phyloP scores from a whole-genome alignment of 192 early-diverging fungal species.

The Bifiguratus adelaidae region DNA sequence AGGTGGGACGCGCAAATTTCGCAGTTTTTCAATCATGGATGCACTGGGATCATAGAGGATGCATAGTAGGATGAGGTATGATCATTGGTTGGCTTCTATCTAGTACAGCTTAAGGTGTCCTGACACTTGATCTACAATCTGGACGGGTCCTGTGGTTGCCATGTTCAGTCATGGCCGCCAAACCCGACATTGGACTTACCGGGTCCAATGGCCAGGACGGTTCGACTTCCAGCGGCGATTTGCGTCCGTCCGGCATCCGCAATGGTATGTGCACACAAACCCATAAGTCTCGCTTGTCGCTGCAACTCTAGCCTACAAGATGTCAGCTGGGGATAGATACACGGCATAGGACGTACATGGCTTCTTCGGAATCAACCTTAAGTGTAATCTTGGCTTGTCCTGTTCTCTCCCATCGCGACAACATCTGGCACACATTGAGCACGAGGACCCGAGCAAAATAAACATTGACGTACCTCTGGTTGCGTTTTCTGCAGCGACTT shows the following conservation, averaged over 20 bases:
- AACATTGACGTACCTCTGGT: constrained; percentile 23
- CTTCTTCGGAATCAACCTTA: constrained; percentile 63
- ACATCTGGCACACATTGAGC: constrained; percentile 14
- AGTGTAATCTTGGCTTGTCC: constrained; percentile 85
- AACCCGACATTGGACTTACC: constrained; percentile 22
- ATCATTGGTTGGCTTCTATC: too few species aligned
- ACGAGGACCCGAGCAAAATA: constrained; percentile 1
- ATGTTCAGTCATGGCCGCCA: neutral
- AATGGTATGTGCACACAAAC: constrained; percentile 64
- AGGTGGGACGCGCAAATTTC: too few species aligned
- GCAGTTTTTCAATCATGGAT: too few species aligned
- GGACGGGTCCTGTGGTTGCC: constrained; percentile 15
- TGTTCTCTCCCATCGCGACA: constrained; percentile 59
- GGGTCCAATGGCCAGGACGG: constrained; percentile 91
- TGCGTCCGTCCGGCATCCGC: constrained; percentile 90
- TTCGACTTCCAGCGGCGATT: constrained; percentile 82
- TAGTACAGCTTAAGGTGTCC: constrained; percentile 27
- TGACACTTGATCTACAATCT: constrained; percentile 24
- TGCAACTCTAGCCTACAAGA: constrained; percentile 51
- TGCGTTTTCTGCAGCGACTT: constrained; percentile 38
- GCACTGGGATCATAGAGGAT: too few species aligned
- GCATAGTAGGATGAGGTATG: too few species aligned
- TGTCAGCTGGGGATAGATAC: constrained; percentile 6
- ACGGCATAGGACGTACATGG: constrained; percentile 42
- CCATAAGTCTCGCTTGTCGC: constrained; percentile 37